Conservation (phyloP, 306 rosid species). For the Ormosia semicastrata region DNA sequence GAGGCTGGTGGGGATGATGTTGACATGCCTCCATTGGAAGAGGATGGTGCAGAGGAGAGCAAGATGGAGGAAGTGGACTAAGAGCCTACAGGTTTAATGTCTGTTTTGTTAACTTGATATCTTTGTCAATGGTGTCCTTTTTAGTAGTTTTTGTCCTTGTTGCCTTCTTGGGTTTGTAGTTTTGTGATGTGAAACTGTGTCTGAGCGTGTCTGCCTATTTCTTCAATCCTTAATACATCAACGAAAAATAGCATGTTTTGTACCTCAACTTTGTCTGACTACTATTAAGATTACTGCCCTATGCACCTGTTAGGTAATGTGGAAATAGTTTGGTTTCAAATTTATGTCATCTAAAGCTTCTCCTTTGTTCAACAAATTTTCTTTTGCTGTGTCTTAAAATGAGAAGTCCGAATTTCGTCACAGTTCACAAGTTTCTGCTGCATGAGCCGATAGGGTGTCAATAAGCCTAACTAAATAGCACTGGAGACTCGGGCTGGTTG, state of each 20-base stretch:
- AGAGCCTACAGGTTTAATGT: not conserved
- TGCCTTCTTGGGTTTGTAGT: not conserved
- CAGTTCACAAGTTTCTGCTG: too few species aligned
- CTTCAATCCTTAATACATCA: not conserved
- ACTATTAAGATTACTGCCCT: too few species aligned
- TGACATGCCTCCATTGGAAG: slow-evolving; percentile 69
- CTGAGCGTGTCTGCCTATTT: not conserved
- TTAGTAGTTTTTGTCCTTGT: not conserved
- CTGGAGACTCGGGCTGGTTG: too few species aligned
- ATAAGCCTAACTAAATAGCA: too few species aligned
- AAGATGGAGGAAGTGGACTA: slow-evolving; percentile 80
- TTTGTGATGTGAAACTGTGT: not conserved
- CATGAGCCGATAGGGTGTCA: too few species aligned
- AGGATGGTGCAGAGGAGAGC: slow-evolving; percentile 66
- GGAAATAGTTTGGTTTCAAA: too few species aligned
- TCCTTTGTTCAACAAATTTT: too few species aligned
- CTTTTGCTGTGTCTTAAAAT: too few species aligned
- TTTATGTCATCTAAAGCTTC: too few species aligned
- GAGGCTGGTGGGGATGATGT: slow-evolving; percentile 49
- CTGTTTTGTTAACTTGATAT: not conserved
- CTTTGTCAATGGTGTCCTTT: not conserved
- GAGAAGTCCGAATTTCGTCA: too few species aligned
- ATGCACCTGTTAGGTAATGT: too few species aligned
- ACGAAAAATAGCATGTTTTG: not conserved
- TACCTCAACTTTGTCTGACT: not conserved